These are phyloP conservation scores for Comarum palustre DNA, from an alignment of 306 rosid species.

Conservation along the genomic window DNA sequence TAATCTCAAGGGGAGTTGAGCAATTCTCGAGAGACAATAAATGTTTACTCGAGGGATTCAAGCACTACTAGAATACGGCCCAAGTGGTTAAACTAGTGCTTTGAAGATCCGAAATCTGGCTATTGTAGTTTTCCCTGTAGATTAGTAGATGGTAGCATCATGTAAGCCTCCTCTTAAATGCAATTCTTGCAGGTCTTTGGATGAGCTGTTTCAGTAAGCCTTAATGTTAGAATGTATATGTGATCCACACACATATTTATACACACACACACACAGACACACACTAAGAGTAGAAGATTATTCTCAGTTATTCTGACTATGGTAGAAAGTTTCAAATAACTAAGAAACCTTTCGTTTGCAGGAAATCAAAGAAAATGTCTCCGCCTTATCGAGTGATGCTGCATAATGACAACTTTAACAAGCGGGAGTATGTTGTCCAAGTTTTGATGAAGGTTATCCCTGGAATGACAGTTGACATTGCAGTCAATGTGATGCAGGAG, in stretches of 20 bases:
- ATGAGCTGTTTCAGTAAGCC: neutral
- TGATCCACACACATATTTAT: too few relatives aligned
- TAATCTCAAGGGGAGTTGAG: neutral
- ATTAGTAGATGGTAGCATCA: neutral
- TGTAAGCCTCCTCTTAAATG: neutral
- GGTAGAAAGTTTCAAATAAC: neutral
- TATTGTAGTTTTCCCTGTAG: neutral
- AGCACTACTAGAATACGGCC: neutral
- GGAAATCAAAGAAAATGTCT: slow-evolving; percentile 66
- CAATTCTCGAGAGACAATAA: neutral
- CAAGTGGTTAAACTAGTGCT: neutral
- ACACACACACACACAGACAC: too few relatives aligned
- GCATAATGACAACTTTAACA: slow-evolving; percentile 80
- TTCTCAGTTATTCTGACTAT: neutral
- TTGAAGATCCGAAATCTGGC: neutral
- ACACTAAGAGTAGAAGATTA: neutral
- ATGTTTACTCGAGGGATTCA: neutral
- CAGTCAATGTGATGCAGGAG: slow-evolving; percentile 92
- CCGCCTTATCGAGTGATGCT: slow-evolving; percentile 85
- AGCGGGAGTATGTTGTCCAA: slow-evolving; percentile 90
- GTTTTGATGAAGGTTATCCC: slow-evolving; percentile 96
- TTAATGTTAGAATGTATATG: neutral
- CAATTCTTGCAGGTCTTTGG: neutral
- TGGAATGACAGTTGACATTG: slow-evolving; percentile 83
- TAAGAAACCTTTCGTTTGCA: slow-evolving; percentile 25